Conservation (phyloP, 768 basidiomycete species). For the Krasilnikovozyma curviuscula region DNA sequence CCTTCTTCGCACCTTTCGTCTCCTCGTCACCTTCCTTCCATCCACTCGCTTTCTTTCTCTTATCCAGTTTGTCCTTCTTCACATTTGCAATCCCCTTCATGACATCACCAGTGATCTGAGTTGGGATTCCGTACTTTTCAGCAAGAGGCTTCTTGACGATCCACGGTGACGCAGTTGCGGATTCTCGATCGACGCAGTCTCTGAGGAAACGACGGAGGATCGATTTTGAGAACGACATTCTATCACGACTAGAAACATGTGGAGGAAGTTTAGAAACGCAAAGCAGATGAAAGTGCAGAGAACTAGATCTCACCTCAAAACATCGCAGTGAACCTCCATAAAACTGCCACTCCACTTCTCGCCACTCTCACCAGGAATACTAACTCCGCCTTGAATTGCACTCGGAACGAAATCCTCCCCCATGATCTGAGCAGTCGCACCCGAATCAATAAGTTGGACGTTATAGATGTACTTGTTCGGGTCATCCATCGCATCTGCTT, state of each 20-base stretch:
- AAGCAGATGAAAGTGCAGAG: background rate
- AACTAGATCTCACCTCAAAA: conserved; percentile 48
- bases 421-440: no score
- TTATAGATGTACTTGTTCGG: conserved; percentile 70
- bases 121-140: conserved; percentile 61
- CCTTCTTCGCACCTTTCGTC: background rate
- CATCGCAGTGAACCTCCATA: conserved; percentile 60
- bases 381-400: conserved; percentile 20
- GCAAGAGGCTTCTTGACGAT: conserved; percentile 74
- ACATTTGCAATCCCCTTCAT: conserved; percentile 56
- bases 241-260: conserved; percentile 52
- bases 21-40: conserved; percentile 12
- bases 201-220: conserved; percentile 89
- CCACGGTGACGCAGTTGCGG: conserved; percentile 77
- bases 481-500: conserved; percentile 51
- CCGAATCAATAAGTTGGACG: conserved; percentile 56
- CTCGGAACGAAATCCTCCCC: no score
- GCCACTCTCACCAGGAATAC: conserved; percentile 36
- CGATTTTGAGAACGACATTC: conserved; percentile 86
- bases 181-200: conserved; percentile 82
- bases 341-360: conserved; percentile 52
- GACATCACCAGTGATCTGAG: conserved; percentile 68
- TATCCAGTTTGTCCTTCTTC: conserved; percentile 68
- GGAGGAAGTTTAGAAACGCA: background rate
- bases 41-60: conserved; percentile 53